Conservation (phyloP, 176 grass and related monocot species). For the Oryza nivara region DNA sequence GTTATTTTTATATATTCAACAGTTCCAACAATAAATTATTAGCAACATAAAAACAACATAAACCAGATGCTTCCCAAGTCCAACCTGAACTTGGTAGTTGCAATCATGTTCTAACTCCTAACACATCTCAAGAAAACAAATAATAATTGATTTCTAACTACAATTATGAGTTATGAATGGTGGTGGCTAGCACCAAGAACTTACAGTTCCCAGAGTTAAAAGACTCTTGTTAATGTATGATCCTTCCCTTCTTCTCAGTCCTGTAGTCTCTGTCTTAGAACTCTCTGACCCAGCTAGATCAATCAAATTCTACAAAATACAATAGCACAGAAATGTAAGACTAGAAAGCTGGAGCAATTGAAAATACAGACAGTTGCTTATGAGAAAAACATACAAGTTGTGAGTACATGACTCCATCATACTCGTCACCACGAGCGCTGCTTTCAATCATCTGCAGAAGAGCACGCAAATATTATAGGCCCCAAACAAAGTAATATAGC, state of each 20-base stretch:
- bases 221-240: conserved; percentile 98
- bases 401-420: conserved; percentile 95
- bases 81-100: conserved; percentile 3
- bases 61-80: not conserved
- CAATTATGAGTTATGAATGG: conserved; percentile 17
- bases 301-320: conserved; percentile 83
- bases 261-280: conserved; percentile 97
- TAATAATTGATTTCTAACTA: conserved; percentile 1
- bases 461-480: conserved; percentile 18
- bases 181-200: conserved; percentile 25
- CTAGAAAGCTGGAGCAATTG: conserved; percentile 24
- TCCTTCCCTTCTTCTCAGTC: conserved; percentile 95
- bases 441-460: conserved; percentile 95
- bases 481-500: conserved; percentile 17
- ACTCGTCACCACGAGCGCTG: conserved; percentile 71
- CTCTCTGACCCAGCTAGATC: conserved; percentile 99
- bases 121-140: conserved; percentile 19
- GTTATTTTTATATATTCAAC: conserved; percentile 31
- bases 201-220: conserved; percentile 97
- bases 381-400: conserved; percentile 79
- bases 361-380: conserved; percentile 18
- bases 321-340: conserved; percentile 32
- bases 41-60: conserved; percentile 13
- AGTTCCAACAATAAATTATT: conserved; percentile 4
- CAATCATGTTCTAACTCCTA: conserved; percentile 6